A percentile compares a stretch with the other conserved stretches of the same genome.
Evolutionary conservation across 2,329 filamentous ascomycete genomes (phyloP).

Genomic region (Neofusicoccum umdonicola): DNA sequence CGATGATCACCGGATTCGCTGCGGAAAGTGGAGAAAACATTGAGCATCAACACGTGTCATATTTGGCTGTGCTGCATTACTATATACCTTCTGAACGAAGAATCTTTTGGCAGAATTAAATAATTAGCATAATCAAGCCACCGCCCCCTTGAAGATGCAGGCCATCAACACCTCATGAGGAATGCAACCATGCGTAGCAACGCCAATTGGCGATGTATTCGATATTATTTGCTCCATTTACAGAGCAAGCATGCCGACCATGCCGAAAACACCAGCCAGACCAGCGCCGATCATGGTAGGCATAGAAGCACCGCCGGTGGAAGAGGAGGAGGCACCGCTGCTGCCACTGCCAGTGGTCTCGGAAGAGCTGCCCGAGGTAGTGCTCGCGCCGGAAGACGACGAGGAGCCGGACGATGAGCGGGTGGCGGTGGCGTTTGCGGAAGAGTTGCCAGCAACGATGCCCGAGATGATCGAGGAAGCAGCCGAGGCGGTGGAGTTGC

Average conservation of each 20-base stretch:
- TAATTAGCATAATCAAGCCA: background rate
- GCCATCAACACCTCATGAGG: background rate
- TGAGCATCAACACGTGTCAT: background rate
- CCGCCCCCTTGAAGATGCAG: background rate
- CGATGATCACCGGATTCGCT: background rate
- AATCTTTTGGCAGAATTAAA: background rate
- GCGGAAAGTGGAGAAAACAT: background rate
- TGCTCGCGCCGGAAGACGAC: slow-evolving; percentile 28
- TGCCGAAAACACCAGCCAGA: slow-evolving; percentile 40
- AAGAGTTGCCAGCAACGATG: slow-evolving; percentile 18
- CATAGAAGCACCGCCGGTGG: slow-evolving; percentile 30
- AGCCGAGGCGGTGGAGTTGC: slow-evolving; percentile 22
- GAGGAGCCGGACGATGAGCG: slow-evolving; percentile 20
- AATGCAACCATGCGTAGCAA: background rate
- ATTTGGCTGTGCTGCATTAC: background rate
- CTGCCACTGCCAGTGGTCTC: slow-evolving; percentile 19
- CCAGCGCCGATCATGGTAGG: slow-evolving; percentile 40
- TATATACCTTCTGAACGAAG: background rate
- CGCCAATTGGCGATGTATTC: background rate
- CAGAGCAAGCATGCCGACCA: slow-evolving; percentile 44
- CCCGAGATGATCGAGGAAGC: slow-evolving; percentile 20
- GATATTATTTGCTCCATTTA: slow-evolving; percentile 23
- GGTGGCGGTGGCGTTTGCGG: slow-evolving; percentile 22
- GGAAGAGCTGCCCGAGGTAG: slow-evolving; percentile 14
- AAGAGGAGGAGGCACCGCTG: slow-evolving; percentile 22